phyloP scores from a whole-genome alignment of 2,329 filamentous ascomycete species.

The Ophiostoma australiae region DNA sequence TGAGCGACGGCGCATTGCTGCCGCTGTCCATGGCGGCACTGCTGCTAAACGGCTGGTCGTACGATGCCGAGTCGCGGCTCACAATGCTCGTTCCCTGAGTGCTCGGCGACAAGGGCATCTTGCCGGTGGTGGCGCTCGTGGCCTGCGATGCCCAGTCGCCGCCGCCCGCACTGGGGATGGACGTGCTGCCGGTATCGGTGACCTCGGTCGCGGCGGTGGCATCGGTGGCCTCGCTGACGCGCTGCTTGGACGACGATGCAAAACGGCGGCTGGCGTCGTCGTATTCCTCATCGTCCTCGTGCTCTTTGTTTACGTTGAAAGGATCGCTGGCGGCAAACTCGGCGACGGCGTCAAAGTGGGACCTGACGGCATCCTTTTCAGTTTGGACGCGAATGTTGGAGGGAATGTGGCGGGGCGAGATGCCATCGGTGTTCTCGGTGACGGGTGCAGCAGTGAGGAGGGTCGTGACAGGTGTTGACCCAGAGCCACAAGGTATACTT shows the following conservation, averaged over 20 bases:
- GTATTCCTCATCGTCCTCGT: slow-evolving; percentile 5
- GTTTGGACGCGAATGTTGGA: slow-evolving; percentile 35
- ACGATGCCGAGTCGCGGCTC: slow-evolving; percentile 54
- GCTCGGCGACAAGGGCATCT: slow-evolving; percentile 60
- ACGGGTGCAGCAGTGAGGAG: not conserved
- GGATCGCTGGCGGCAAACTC: slow-evolving; percentile 49
- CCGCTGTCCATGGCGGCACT: slow-evolving; percentile 27
- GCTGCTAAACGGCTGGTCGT: slow-evolving; percentile 41
- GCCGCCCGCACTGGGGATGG: slow-evolving; percentile 45
- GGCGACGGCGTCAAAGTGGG: slow-evolving; percentile 44
- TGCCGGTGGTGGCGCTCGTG: slow-evolving; percentile 59
- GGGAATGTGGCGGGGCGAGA: slow-evolving; percentile 34
- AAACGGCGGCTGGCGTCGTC: slow-evolving; percentile 38
- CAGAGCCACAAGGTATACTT: not conserved
- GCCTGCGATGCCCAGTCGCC: slow-evolving; percentile 58
- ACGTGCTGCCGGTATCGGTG: slow-evolving; percentile 56
- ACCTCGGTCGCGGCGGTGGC: slow-evolving; percentile 45
- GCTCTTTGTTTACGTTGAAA: slow-evolving; percentile 34
- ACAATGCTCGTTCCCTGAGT: slow-evolving; percentile 62
- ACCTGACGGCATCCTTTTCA: slow-evolving; percentile 42
- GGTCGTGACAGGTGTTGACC: not conserved
- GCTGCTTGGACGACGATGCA: slow-evolving; percentile 42
- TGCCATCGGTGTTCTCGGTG: not conserved
- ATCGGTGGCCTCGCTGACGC: slow-evolving; percentile 54
- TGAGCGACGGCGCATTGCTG: slow-evolving; percentile 28